Conservation (phyloP, 805 yeast species). For the Cyberlindnera bimundalis region DNA sequence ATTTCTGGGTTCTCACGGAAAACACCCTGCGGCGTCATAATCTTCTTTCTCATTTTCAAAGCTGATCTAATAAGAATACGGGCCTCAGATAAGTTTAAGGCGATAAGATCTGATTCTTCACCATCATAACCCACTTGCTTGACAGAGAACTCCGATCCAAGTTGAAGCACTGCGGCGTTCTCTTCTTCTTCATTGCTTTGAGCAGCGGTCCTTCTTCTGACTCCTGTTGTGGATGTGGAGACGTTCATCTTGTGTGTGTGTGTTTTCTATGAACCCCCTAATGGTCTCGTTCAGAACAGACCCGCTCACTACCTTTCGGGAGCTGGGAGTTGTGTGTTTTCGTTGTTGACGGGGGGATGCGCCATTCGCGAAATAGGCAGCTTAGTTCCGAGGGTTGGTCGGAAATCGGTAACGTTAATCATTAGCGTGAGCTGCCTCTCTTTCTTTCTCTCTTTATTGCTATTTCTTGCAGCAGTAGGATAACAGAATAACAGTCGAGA, state of each 20-base stretch:
- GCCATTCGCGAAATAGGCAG: too few species aligned
- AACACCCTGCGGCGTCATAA: conserved; percentile 42
- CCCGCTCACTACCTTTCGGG: too few species aligned
- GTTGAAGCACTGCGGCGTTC: conserved; percentile 79
- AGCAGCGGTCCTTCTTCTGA: conserved; percentile 67
- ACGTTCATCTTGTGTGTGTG: conserved; percentile 71
- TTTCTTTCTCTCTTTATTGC: too few species aligned
- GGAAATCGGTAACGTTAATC: too few species aligned
- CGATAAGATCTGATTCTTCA: conserved; percentile 68
- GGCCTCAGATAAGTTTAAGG: conserved; percentile 87
- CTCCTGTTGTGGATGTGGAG: conserved; percentile 84
- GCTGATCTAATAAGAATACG: conserved; percentile 89
- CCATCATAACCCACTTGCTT: conserved; percentile 82
- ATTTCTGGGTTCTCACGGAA: conserved; percentile 23
- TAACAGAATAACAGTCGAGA: too few species aligned
- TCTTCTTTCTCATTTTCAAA: conserved; percentile 64
- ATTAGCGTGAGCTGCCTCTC: too few species aligned
- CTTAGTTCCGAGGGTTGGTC: too few species aligned
- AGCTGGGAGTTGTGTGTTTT: neutral
- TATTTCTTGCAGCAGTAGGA: too few species aligned
- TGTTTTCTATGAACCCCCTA: too few species aligned
- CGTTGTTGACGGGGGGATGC: too few species aligned
- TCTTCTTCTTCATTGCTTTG: conserved; percentile 78
- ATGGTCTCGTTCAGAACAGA: too few species aligned
- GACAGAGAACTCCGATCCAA: conserved; percentile 90